Base-by-base conservation (phyloP, 148 eudicot genomes). In the Fagopyrum homotropicum region DNA sequence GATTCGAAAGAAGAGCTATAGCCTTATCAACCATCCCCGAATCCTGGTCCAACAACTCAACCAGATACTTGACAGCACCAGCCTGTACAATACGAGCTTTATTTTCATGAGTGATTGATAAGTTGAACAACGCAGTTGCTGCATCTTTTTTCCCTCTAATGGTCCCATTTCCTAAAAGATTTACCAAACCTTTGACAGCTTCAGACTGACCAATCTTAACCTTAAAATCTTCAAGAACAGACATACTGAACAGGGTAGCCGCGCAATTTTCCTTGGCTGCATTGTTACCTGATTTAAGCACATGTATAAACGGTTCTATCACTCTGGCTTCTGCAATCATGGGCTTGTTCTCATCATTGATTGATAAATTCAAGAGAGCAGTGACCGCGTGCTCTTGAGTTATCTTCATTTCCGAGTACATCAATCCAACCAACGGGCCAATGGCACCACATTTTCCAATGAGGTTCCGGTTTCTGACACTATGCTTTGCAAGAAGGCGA, bases 321-420 rank as follows among this genome's bases (percentile, higher is more conserved):
- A 88, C 88, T 45, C 98, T 91, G 4, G 87, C 71, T 80, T 86
- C 89, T 0, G 91, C 99, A 26, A 96, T 90, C 75, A 48, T 83
- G 59, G 87, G 83, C 82, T 90, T 92, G 55, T 88, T 81, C 73
- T 87, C 89, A 48, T 91, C 93, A 29, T 88, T 83, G 6, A 96
- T 90, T 12, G 99, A 92, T 46, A 96, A 80, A 64, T 96, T 96
- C 73, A 96, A 76, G 64, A 96, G 87, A 4, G 98, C 93, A 0
- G 99, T 95, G 43, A 95, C 96, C 7, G 99, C 90, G 75, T 95
- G 96, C 76, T 95, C 99, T 81, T 92, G 99, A 45, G 87, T 87
- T 57, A 69, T 73, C 80, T 83, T 83, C 50, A 72, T 80, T 68
- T 83, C 87, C 1, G 94, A 89, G 75, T 86, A 77, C 76, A 95